Base-by-base conservation (phyloP, 2,329 filamentous ascomycete species). In the Penicillium sp. region DNA sequence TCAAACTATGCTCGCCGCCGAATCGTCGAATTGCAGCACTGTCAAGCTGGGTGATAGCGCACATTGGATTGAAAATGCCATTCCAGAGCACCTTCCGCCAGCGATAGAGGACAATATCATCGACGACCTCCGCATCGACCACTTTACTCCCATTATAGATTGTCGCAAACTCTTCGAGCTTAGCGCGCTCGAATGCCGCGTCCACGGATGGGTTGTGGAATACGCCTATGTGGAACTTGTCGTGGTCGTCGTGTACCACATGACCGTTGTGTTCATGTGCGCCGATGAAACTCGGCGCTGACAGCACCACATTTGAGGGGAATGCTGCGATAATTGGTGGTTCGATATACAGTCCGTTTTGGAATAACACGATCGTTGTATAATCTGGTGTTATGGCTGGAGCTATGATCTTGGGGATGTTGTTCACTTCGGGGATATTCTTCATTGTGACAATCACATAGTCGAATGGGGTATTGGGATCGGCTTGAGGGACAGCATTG, bases 341-440 rank as follows among this genome's bases (percentile, higher is more conserved):
- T 59, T 87, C 82, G 58, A 87, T 86, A 61, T 86, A 84, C n/a
- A 87, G 69, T 0, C 84, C 84, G 62, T 87, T 87, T 58, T 87
- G 84, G 5, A 84, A 71, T 7, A 87, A 75, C 0, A 86, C 74
- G 42, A 87, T 80, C 28, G 75, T 75, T 0, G 83, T 85, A 25
- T 78, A 71, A 1, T 73, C 75, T 0, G 77, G 74, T 0, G 79
- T 81, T 1, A 87, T 70, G 2, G 82, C 82, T 0, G 82, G 80
- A 0, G 56, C 47, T 28, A 62, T 62, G 10, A 61, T 62, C 25
- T 59, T 50, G 11, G 54, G 25, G 46, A 58, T 65, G 38, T 58
- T 52, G 26, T 44, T 69, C 16, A 82, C 68, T 52, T 86, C 84
- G 1, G 83, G 78, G 42, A 83, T 72, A 57, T 84, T 85, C 66